Base-by-base conservation (phyloP, 2,329 filamentous ascomycete species). In the Harringtonia aguacate region DNA sequence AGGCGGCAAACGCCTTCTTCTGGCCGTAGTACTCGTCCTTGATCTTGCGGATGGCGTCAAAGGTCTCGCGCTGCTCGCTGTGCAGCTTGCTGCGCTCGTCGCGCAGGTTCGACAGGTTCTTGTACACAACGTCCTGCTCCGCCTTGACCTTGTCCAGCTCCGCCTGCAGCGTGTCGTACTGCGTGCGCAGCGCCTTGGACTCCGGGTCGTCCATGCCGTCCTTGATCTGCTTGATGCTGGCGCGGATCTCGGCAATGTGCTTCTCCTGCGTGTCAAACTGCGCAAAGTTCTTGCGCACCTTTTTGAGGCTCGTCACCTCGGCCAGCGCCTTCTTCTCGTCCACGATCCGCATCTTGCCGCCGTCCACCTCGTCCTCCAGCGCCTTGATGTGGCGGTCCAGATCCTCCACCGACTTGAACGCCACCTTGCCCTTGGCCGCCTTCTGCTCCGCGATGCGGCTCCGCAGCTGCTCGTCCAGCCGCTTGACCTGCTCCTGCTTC, bases 281-380 rank as follows among this genome's bases (percentile, higher is more conserved):
- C 46, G 81, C 79, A 62, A 98, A 95, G 65, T 79, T 84, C 79
- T 95, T 97, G 69, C 86, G 86, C 58, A 84, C 77, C 72, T 94
- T 94, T 64, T 84, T 82, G 53, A 97, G 70, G 61, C 69, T 82
- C 39, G 84, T 85, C 55, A 95, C 82, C 56, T 95, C 87, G 41
- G 76, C 69, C 18, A 97, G 73, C 9, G 86, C 81, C 76, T 95
- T 97, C 74, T 87, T 94, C 77, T 97, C 92, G 56, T 98, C 92
- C 12, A 97, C 92, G 41, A 98, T 72, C 69, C 89, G 94, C 84
- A 98, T 89, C 61, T 77, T 84, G 52, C 90, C 90, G 30, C 80
- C 77, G 62, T 94, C 86, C 55, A 97, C 88, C 61, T 90, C 77
- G 65, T 82, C 82, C 53, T 95, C 86, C 43, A 95, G 79, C 42